Conservation (phyloP, 345 rosid species). For the Salix viminalis region DNA sequence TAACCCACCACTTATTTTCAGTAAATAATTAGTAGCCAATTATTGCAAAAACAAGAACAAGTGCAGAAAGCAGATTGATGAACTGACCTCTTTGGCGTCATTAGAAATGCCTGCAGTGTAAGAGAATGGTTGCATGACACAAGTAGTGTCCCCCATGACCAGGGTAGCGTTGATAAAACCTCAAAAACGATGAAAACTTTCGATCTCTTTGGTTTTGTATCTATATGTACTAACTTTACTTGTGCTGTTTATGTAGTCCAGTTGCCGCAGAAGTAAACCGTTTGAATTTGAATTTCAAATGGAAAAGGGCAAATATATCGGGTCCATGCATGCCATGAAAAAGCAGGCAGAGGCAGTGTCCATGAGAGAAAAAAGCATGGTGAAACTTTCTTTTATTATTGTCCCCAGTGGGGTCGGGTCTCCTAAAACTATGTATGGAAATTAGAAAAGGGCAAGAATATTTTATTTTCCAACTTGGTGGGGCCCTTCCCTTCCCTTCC, state of each 20-base stretch:
- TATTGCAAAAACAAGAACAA: not conserved
- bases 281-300: conserved; percentile 30
- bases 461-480: not conserved
- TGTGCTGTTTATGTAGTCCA: not conserved
- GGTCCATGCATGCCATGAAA: conserved; percentile 1
- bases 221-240: not conserved
- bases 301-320: not conserved
- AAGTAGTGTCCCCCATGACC: conserved; percentile 26
- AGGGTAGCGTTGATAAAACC: not conserved
- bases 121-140: conserved; percentile 33
- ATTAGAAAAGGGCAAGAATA: not conserved
- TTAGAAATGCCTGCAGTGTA: conserved; percentile 28
- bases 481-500: no score
- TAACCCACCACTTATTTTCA: not conserved
- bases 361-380: not conserved
- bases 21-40: not conserved
- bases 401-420: no score
- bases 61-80: not conserved
- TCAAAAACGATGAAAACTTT: conserved; percentile 1
- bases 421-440: no score
- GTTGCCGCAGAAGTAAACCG: not conserved
- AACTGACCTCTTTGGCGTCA: conserved; percentile 24
- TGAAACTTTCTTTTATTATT: no score
- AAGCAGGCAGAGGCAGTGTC: not conserved
- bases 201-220: not conserved